Base-by-base conservation (phyloP, 306 rosid species). In the Luffa acutangula region DNA sequence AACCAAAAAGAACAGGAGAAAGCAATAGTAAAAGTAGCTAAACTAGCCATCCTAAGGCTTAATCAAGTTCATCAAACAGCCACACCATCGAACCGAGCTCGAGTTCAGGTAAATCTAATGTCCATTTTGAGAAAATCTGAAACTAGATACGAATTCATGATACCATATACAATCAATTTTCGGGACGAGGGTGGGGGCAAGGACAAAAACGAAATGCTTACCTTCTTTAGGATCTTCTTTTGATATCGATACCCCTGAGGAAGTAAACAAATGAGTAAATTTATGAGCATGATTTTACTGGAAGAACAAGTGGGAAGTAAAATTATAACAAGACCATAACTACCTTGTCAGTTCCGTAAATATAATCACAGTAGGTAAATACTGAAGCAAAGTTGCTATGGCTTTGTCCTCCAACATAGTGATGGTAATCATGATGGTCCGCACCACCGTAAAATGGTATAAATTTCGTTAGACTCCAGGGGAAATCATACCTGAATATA, bases 291-390 rank as follows among this genome's bases (percentile, higher is more conserved):
- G 82, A 64, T 64, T 75, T 75, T 65, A 76, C 41, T 46, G 64
- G 14, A 56, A 81, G 77, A 46, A 79, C 17, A 48, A 45, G 36
- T 57, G 77, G 71, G 70, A 36, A 52, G 82, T 56, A 70, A 81
- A 78, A 81, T 48, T 70, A 71, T 73, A 76, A 46, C 57, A 80
- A 71, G 77, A 54, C 56, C 78, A 46, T 75, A 79, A 73, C 77
- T 83, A 95, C 99, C 99, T 95, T 95, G 86, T 95, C 97, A 64
- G 97, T 95, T 85, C 97, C 97, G 85, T 93, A 95, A 80, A 95
- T 87, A 88, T 84, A 93, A 86, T 95, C 99, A 82, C 99, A 95
- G 88, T 91, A 95, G 71, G 99, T 95, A 86, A 95, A 95, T 80
- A 91, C 96, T 72, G 99, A 95, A 73, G 97, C 97, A 52, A 93